Evolutionary conservation across 2,329 filamentous ascomycete species (phyloP).

Genomic region (Aspergillus ruber): DNA sequence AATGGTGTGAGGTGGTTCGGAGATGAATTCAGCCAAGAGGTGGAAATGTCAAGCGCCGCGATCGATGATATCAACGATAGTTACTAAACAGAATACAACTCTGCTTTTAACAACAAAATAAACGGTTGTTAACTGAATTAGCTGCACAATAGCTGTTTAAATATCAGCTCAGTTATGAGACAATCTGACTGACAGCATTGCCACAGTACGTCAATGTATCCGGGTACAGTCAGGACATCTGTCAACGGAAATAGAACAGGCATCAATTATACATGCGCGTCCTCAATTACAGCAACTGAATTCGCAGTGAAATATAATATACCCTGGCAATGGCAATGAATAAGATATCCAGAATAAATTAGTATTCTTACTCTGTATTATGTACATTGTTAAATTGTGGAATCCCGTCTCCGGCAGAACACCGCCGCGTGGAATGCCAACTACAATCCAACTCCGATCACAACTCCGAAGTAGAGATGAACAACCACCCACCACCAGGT

Average conservation of each 20-base stretch:
- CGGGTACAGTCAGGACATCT: neutral
- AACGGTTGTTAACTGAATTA: neutral
- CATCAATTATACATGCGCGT: neutral
- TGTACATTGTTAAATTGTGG: too few relatives aligned
- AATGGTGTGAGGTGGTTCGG: neutral
- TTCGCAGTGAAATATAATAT: too few relatives aligned
- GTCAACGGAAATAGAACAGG: neutral
- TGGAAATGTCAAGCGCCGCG: slow-evolving; percentile 3
- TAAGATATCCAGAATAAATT: too few relatives aligned
- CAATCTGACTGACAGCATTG: neutral
- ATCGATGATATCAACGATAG: neutral
- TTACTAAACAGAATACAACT: slow-evolving; percentile 1
- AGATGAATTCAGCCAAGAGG: neutral
- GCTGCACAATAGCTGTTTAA: too few relatives aligned
- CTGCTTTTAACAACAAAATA: neutral
- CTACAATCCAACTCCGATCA: neutral
- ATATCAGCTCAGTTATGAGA: too few relatives aligned
- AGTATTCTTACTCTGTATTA: too few relatives aligned
- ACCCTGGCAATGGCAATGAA: too few relatives aligned
- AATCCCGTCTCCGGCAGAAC: neutral
- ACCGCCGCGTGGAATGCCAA: neutral
- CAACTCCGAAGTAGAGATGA: neutral
- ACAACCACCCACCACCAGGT: neutral
- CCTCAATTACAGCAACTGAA: too few relatives aligned
- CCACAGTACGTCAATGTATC: neutral